These are phyloP conservation scores for Porogramme epimiltina DNA, from an alignment of 1,284 basidiomycete genomes.

Conservation along the genomic window DNA sequence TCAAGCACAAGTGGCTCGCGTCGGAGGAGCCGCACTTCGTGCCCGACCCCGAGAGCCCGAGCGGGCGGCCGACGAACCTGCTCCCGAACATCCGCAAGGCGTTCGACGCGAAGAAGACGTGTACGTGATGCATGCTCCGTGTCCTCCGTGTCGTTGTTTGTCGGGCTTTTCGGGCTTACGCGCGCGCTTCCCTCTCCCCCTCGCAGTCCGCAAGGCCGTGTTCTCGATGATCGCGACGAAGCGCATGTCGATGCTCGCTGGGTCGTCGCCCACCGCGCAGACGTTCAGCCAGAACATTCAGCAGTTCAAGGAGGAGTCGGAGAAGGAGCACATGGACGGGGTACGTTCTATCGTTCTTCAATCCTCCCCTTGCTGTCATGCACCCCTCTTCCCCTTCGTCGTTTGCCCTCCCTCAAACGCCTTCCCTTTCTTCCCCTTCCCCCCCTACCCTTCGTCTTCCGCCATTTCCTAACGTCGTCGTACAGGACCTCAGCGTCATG, in stretches of 20 bases:
- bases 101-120: slow-evolving; percentile 86
- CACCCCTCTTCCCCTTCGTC: background rate
- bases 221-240: slow-evolving; percentile 85
- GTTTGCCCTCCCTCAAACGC: too few species aligned
- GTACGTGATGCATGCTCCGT: slow-evolving; percentile 46
- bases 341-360: slow-evolving; percentile 32
- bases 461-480: slow-evolving; percentile 33
- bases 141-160: background rate
- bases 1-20: slow-evolving; percentile 83
- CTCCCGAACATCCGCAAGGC: slow-evolving; percentile 87
- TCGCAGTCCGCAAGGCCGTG: slow-evolving; percentile 82
- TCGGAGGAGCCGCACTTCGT: slow-evolving; percentile 71
- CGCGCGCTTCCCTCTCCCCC: slow-evolving; percentile 6
- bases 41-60: slow-evolving; percentile 54
- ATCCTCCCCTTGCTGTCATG: background rate
- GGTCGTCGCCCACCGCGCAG: slow-evolving; percentile 46
- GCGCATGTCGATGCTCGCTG: slow-evolving; percentile 66
- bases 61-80: slow-evolving; percentile 76
- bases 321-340: slow-evolving; percentile 78
- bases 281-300: slow-evolving; percentile 64
- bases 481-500: slow-evolving; percentile 40
- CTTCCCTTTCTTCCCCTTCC: background rate
- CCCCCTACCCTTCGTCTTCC: background rate
- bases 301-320: slow-evolving; percentile 82
- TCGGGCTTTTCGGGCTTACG: background rate